Base-by-base conservation (phyloP, 768 basidiomycete genomes). In the Podaxis carcinomalis region DNA sequence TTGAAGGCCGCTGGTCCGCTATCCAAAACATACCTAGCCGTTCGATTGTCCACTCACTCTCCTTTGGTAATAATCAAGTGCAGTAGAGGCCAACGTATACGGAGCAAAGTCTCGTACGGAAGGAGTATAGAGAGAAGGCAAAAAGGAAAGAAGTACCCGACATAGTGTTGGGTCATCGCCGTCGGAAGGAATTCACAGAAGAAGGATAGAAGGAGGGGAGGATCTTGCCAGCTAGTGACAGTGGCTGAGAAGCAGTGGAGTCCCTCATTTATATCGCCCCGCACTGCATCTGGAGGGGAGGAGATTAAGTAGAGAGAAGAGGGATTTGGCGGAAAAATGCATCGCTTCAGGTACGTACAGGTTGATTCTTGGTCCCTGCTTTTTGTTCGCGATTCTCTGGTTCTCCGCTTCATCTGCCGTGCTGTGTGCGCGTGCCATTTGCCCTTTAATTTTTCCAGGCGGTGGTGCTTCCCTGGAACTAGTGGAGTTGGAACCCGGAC, bases 111-210 rank as follows among this genome's bases (percentile, higher is more conserved):
- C 37, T 19, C 23, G 23, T 39, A 25, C 19, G 39, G 7, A 32
- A 54, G n/a, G 46, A 47, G 46, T n/a, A 40, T 25, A 35, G 32
- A 28, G 37, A 39, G 37, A 47, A 25, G 28, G 40, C 28, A 37
- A 60, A 61, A 55, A 61, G 59, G 59, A 53, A 61, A 39, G 52
- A 55, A 25, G 44, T 40, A 25, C 59, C 59, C 59, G 19, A 32
- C 46, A 27, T 14, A 37, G 52, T 28, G 35, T 61, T 37, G 35
- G 46, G 14, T 25, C 49, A 37, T 47, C 44, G 51, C 58, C 37
- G 39, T 53, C 42, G 40, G 28, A 47, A n/a, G 46, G 57, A 40
- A 16, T 51, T 51, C 27, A 50, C 36, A 36, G 57, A 58, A 58
- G 57, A 39, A 46, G 57, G 37, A 51, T n/a, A 59, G 46, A 47